Conservation (phyloP, 306 rosid species). For the Trifolium repens region DNA sequence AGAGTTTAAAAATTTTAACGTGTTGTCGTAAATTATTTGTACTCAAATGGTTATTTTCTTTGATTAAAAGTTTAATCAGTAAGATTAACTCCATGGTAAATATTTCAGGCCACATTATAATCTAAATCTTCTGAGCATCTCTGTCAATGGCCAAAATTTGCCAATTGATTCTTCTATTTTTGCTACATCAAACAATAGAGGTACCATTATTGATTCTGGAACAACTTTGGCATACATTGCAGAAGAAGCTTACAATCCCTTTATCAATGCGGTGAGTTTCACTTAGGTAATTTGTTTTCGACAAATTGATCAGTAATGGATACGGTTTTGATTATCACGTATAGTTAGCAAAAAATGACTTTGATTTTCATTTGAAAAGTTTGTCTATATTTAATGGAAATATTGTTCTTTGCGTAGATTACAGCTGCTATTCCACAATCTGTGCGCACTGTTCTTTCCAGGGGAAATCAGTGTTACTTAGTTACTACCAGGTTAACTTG, state of each 20-base stretch:
- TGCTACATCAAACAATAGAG: conserved; percentile 70
- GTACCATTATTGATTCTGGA: conserved; percentile 90
- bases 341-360: conserved; percentile 17
- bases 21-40: not conserved
- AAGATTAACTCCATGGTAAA: conserved; percentile 27
- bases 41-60: conserved; percentile 30
- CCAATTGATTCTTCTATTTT: conserved; percentile 65
- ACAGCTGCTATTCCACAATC: conserved; percentile 56
- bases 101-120: conserved; percentile 89
- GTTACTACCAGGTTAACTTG: conserved; percentile 73
- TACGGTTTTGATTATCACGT: conserved; percentile 27
- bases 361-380: conserved; percentile 3
- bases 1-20: no score
- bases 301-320: conserved; percentile 20
- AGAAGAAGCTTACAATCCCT: conserved; percentile 67
- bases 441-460: conserved; percentile 54
- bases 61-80: not conserved
- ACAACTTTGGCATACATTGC: conserved; percentile 96
- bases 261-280: conserved; percentile 74
- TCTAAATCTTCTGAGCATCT: conserved; percentile 82
- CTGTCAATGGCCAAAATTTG: conserved; percentile 70
- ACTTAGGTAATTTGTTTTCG: conserved; percentile 30
- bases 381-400: conserved; percentile 23
- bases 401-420: conserved; percentile 53
- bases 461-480: conserved; percentile 74